phyloP scores from a whole-genome alignment of 1,139 yeast species.

The Kazachstania sp. region DNA sequence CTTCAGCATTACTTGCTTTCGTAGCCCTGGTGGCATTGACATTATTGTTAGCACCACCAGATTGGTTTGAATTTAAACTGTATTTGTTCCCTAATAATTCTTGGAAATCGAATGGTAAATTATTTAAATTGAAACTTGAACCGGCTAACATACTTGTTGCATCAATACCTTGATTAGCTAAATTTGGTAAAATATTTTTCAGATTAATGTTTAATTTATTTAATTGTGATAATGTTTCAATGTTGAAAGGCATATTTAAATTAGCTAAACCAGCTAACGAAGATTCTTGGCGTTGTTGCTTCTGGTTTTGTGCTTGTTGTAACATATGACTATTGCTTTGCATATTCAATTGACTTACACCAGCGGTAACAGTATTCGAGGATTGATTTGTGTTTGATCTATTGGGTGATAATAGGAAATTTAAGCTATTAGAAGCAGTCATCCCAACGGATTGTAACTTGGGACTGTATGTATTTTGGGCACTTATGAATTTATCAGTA shows the following conservation, averaged over 20 bases:
- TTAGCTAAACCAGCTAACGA: neutral
- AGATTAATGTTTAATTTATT: slow-evolving; percentile 2
- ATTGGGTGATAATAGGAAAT: slow-evolving; percentile 7
- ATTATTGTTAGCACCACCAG: neutral
- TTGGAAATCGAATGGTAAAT: slow-evolving; percentile 7
- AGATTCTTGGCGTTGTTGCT: neutral
- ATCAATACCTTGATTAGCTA: slow-evolving; percentile 2
- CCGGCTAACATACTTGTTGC: neutral
- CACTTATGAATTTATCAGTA: slow-evolving; percentile 2
- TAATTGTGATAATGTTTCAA: slow-evolving; percentile 3
- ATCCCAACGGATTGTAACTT: slow-evolving; percentile 9
- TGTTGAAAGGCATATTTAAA: neutral
- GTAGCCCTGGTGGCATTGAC: slow-evolving; percentile 5
- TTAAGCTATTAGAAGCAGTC: slow-evolving; percentile 6
- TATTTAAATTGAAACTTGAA: neutral
- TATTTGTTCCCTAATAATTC: slow-evolving; percentile 8
- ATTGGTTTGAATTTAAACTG: neutral
- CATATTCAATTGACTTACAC: neutral
- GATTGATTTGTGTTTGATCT: slow-evolving; percentile 4
- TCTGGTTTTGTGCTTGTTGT: neutral
- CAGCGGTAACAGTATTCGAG: neutral
- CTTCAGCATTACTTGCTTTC: slow-evolving; percentile 12
- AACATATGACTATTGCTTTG: slow-evolving; percentile 1
- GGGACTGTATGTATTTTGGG: slow-evolving; percentile 4
- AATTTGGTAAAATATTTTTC: slow-evolving; percentile 4